Evolutionary conservation across 2,329 filamentous ascomycete species (phyloP).

Genomic region (Pseudogymnoascus sp.): DNA sequence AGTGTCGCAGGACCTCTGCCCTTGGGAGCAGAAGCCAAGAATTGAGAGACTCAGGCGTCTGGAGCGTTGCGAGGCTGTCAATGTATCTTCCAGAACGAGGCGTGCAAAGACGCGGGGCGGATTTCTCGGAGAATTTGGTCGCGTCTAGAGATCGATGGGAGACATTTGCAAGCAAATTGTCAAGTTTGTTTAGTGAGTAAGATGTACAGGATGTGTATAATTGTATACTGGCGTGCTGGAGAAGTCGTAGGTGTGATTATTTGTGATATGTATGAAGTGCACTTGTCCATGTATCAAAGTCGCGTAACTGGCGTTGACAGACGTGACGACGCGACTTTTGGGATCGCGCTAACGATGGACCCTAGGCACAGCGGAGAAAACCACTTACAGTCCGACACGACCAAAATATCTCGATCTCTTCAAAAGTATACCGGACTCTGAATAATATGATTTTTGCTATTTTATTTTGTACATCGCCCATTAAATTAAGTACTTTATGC

Average conservation of each 20-base stretch:
- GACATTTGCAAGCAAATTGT: background rate
- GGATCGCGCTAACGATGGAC: background rate
- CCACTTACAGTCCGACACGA: background rate
- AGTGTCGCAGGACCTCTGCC: background rate
- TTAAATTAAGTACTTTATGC: too few species aligned
- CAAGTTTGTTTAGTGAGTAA: background rate
- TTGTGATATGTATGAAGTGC: background rate
- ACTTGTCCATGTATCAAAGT: constrained; percentile 9
- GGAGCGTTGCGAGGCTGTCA: background rate
- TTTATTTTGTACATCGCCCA: too few species aligned
- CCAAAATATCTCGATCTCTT: background rate
- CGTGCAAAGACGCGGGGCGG: background rate
- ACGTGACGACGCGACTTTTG: constrained; percentile 10
- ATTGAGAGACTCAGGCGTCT: constrained; percentile 6
- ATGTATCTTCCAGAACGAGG: background rate
- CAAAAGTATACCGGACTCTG: background rate
- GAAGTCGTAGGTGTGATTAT: constrained; percentile 5
- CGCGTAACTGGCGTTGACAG: constrained; percentile 8
- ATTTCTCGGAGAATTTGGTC: background rate
- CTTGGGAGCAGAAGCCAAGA: constrained; percentile 10
- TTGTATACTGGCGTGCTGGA: background rate
- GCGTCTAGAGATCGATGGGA: background rate
- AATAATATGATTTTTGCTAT: background rate
- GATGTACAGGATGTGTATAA: constrained; percentile 4
- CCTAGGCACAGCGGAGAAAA: background rate